A percentile compares a stretch with the other conserved stretches of the same genome.
These are phyloP conservation scores for Ammopiptanthus mongolicus DNA, from an alignment of 306 rosid species.

Conservation along the genomic window DNA sequence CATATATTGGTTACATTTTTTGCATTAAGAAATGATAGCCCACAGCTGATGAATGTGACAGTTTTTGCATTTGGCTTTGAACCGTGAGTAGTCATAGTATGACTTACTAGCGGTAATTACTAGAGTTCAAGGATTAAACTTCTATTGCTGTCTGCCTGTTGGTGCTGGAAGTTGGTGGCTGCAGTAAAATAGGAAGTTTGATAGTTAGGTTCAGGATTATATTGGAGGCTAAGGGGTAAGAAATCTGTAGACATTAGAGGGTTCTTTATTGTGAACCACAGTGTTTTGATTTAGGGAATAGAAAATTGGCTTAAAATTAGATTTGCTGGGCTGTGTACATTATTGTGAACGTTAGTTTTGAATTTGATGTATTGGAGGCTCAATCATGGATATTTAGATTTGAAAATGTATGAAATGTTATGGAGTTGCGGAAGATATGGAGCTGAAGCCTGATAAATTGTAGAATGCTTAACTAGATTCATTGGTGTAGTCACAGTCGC, in stretches of 20 bases:
- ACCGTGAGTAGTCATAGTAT: neutral
- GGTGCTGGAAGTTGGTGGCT: constrained; percentile 1
- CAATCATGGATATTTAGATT: neutral
- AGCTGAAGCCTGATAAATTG: neutral
- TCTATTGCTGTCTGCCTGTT: neutral
- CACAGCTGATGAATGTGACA: neutral
- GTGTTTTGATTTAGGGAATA: neutral
- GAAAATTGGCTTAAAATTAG: constrained; percentile 6
- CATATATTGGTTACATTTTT: neutral
- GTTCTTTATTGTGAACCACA: neutral
- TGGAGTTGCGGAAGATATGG: neutral
- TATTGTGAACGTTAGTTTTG: neutral
- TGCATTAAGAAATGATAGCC: constrained; percentile 12
- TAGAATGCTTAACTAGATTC: neutral
- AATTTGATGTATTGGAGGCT: constrained; percentile 1
- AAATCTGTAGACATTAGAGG: neutral
- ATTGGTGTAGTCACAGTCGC: neutral
- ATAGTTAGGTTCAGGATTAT: constrained; percentile 7
- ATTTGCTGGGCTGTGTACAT: neutral
- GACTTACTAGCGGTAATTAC: neutral
- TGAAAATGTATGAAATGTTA: neutral
- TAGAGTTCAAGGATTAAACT: neutral
- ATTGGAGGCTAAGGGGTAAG: neutral
- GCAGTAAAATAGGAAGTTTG: neutral
- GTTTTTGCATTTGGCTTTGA: neutral